Evolutionary conservation across 148 eudicot genomes (phyloP).

Genomic region (Rhododendron molle): DNA sequence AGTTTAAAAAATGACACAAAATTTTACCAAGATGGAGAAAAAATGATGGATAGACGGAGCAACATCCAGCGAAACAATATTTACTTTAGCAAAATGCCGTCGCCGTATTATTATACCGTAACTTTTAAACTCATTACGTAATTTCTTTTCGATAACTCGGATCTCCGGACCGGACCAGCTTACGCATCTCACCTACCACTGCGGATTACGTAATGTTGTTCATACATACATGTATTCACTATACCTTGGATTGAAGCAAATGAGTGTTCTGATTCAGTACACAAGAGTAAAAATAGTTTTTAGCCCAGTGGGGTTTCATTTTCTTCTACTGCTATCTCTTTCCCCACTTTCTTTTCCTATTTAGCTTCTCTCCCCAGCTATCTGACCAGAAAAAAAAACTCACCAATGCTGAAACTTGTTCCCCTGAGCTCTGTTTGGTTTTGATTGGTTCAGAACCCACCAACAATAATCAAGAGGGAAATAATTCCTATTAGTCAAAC

Average conservation of each 20-base stretch:
- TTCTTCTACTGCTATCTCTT: background rate
- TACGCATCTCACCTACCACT: background rate
- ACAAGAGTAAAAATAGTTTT: background rate
- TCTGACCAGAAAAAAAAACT: background rate
- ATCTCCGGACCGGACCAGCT: background rate
- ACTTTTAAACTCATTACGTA: too few relatives aligned
- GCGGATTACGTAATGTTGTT: background rate
- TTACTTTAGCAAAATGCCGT: background rate
- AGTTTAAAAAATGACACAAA: background rate
- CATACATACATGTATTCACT: background rate
- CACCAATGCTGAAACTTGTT: background rate
- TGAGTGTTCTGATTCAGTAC: constrained; percentile 5
- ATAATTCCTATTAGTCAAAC: background rate
- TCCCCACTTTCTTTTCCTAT: background rate
- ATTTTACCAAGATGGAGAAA: background rate
- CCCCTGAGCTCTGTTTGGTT: background rate
- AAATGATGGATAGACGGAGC: background rate
- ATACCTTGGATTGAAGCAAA: background rate
- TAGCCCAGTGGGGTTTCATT: background rate
- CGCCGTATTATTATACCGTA: background rate
- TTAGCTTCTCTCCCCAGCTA: background rate
- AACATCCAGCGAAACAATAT: background rate
- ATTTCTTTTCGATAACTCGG: too few relatives aligned
- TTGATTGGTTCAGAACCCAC: background rate
- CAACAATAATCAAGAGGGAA: background rate